Conservation (phyloP, 495 filamentous ascomycete species). For the Neurospora sp. region DNA sequence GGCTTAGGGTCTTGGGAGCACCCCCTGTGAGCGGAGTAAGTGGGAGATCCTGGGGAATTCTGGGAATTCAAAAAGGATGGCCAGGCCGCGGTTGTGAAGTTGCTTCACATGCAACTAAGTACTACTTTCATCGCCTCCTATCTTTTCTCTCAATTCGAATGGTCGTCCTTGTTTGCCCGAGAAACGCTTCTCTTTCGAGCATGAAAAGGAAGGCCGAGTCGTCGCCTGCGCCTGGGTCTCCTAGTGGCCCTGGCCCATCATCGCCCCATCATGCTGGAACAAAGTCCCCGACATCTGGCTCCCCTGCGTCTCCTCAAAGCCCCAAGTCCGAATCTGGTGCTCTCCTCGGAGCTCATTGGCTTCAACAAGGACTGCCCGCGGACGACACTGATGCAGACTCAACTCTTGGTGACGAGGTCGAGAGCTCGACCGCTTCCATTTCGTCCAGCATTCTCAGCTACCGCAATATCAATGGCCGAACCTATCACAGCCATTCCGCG, state of each 20-base stretch:
- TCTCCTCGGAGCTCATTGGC: not conserved
- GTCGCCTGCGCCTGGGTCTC: not conserved
- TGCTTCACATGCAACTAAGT: not conserved
- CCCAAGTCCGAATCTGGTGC: not conserved
- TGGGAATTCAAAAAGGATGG: not conserved
- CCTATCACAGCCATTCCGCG: conserved; percentile 26
- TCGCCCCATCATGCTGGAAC: too few species aligned
- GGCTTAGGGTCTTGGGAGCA: not conserved
- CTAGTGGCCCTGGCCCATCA: too few species aligned
- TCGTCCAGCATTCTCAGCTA: conserved; percentile 35
- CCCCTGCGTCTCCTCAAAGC: not conserved
- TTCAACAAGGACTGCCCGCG: not conserved
- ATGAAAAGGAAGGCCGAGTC: not conserved
- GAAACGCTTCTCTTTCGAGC: not conserved
- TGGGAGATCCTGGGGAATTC: not conserved
- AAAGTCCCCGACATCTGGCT: too few species aligned
- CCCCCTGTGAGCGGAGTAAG: not conserved
- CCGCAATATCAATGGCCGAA: conserved; percentile 28
- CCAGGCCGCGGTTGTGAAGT: not conserved
- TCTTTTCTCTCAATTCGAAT: not conserved
- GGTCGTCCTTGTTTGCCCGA: not conserved
- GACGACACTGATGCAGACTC: not conserved
- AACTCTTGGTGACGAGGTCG: not conserved
- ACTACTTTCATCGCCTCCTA: not conserved
- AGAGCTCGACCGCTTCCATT: conserved; percentile 31